Conservation (phyloP, 2,329 filamentous ascomycete species). For the Mollisia scopiformis region DNA sequence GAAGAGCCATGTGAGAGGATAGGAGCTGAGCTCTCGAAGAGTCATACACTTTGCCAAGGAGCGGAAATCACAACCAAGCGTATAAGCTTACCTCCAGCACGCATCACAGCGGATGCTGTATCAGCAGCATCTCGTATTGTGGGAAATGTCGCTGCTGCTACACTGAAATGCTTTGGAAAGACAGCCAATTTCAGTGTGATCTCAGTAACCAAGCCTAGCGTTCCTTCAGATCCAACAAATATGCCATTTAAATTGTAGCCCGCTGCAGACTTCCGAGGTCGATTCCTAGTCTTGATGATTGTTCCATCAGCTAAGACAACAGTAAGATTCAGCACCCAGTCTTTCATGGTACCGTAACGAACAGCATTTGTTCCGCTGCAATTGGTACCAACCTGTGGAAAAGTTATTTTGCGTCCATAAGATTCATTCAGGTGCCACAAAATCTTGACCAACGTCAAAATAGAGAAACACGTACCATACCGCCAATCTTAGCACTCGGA, state of each 20-base stretch:
- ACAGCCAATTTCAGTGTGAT: slow-evolving; percentile 80
- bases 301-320: slow-evolving; percentile 79
- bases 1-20: no score
- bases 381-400: no score
- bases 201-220: slow-evolving; percentile 79
- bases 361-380: slow-evolving; percentile 79
- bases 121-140: slow-evolving; percentile 73
- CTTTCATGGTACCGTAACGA: slow-evolving; percentile 83
- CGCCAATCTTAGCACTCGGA: no score
- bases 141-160: slow-evolving; percentile 78
- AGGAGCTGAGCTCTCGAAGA: no score
- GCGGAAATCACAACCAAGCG: no score
- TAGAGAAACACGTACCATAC: no score
- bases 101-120: no score
- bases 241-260: slow-evolving; percentile 81
- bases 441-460: slow-evolving; percentile 81
- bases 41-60: no score
- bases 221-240: slow-evolving; percentile 82
- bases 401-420: no score
- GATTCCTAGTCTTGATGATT: slow-evolving; percentile 74
- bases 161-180: slow-evolving; percentile 72
- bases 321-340: slow-evolving; percentile 82
- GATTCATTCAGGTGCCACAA: no score
- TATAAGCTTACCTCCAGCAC: no score
- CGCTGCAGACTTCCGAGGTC: slow-evolving; percentile 78